Evolutionary conservation across 2,329 filamentous ascomycete species (phyloP).

Genomic region (Xylaria sp.): DNA sequence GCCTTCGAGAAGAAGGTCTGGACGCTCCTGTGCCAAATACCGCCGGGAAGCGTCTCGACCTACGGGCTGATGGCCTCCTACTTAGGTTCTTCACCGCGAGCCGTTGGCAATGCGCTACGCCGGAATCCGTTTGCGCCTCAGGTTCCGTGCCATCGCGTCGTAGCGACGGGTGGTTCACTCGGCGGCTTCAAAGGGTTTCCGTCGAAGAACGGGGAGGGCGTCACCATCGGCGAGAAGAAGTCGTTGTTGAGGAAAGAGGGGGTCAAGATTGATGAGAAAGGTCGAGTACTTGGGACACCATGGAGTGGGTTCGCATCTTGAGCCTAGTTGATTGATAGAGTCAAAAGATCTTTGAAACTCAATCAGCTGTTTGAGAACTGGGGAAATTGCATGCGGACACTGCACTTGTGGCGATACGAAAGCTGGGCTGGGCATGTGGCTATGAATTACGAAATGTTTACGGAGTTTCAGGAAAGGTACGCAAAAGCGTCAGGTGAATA

Average conservation of each 20-base stretch:
- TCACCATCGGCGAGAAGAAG: conserved; percentile 73
- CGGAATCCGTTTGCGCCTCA: conserved; percentile 84
- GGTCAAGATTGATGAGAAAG: conserved; percentile 69
- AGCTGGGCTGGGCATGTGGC: background rate
- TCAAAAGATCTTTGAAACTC: conserved; percentile 6
- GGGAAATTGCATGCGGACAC: background rate
- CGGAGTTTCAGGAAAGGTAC: background rate
- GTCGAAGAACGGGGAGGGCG: conserved; percentile 69
- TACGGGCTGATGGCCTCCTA: conserved; percentile 76
- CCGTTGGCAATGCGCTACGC: conserved; percentile 63
- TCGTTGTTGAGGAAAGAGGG: conserved; percentile 71
- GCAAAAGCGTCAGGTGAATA: background rate
- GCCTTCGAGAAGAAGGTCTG: conserved; percentile 74
- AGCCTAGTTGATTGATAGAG: background rate
- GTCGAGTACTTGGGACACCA: conserved; percentile 68
- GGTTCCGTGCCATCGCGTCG: conserved; percentile 79
- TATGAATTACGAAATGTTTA: background rate
- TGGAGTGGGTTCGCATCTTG: conserved; percentile 55
- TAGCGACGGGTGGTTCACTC: conserved; percentile 77
- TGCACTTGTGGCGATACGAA: background rate
- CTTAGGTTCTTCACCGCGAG: conserved; percentile 54
- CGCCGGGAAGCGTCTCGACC: conserved; percentile 78
- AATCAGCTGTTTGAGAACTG: background rate
- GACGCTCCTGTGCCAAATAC: conserved; percentile 79
- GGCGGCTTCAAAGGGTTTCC: conserved; percentile 78